Evolutionary conservation across 306 rosid genomes (phyloP).

Genomic region (Cucurbita pepo): DNA sequence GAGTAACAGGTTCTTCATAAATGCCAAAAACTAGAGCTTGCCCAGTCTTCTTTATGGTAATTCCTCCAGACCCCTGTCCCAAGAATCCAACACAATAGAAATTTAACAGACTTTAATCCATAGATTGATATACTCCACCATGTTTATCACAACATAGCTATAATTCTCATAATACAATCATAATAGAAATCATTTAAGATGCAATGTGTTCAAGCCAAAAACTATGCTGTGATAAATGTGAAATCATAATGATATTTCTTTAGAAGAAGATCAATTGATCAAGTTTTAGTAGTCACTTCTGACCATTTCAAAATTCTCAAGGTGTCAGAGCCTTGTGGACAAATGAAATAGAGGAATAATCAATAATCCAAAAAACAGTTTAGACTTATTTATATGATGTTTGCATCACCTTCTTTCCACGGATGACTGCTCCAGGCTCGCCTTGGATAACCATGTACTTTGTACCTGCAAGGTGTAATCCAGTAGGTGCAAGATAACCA

Average conservation of each 20-base stretch:
- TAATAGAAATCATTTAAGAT: not conserved
- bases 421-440: constrained; percentile 88
- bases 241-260: not conserved
- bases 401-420: constrained; percentile 58
- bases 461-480: constrained; percentile 49
- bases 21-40: constrained; percentile 84
- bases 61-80: constrained; percentile 78
- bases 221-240: not conserved
- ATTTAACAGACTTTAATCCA: not conserved
- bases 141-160: not conserved
- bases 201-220: too few species aligned
- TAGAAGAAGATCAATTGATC: not conserved
- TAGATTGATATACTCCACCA: not conserved
- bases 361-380: too few species aligned
- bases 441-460: constrained; percentile 96
- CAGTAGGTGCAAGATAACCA: constrained; percentile 88
- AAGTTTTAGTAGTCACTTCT: not conserved
- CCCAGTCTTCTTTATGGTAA: constrained; percentile 78
- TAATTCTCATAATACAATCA: not conserved
- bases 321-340: too few species aligned
- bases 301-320: not conserved
- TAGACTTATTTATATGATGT: not conserved
- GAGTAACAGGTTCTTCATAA: constrained; percentile 92
- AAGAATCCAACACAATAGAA: not conserved
- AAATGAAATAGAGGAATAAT: too few species aligned